Percentiles rank a stretch among this genome's conserved stretches.
phyloP scores from a whole-genome alignment of 352 stramenopile species.

The Globisporangium alternatum region DNA sequence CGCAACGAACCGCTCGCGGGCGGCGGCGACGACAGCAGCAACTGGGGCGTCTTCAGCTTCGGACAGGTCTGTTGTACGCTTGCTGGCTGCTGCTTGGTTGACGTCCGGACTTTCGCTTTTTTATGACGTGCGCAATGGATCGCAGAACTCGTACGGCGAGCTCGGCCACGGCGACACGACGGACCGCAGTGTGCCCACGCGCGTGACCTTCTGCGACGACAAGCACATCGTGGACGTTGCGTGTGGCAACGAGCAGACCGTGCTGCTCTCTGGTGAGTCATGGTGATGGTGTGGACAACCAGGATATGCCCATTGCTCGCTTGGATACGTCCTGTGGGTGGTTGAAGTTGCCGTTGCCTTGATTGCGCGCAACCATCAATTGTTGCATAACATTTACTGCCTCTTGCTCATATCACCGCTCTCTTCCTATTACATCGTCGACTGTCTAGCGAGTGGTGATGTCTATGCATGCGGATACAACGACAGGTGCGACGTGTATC shows the following conservation, averaged over 20 bases:
- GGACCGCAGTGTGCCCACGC: slow-evolving; percentile 55
- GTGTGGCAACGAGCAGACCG: slow-evolving; percentile 91
- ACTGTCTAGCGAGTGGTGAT: slow-evolving; percentile 50
- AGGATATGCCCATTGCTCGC: background rate
- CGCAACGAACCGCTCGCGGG: slow-evolving; percentile 10
- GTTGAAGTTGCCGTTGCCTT: background rate
- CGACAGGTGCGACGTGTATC: slow-evolving; percentile 54
- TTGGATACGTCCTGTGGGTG: background rate
- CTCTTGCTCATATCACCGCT: background rate
- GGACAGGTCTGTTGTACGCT: slow-evolving; percentile 28
- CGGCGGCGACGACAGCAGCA: background rate
- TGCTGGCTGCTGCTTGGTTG: background rate
- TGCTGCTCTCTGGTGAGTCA: slow-evolving; percentile 69
- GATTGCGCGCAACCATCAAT: no score
- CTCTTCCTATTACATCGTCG: background rate
- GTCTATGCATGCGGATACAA: slow-evolving; percentile 92
- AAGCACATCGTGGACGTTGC: slow-evolving; percentile 75
- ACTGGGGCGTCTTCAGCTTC: slow-evolving; percentile 39
- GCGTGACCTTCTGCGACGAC: slow-evolving; percentile 32
- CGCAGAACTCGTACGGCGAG: slow-evolving; percentile 91
- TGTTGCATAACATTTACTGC: background rate
- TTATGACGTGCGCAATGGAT: background rate
- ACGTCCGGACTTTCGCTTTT: background rate
- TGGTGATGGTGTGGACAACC: background rate
- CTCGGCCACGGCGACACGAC: slow-evolving; percentile 84